Percentiles rank a stretch among this genome's conserved stretches.
phyloP scores from a whole-genome alignment of 139 green algal species.

The Chlorella sp. region DNA sequence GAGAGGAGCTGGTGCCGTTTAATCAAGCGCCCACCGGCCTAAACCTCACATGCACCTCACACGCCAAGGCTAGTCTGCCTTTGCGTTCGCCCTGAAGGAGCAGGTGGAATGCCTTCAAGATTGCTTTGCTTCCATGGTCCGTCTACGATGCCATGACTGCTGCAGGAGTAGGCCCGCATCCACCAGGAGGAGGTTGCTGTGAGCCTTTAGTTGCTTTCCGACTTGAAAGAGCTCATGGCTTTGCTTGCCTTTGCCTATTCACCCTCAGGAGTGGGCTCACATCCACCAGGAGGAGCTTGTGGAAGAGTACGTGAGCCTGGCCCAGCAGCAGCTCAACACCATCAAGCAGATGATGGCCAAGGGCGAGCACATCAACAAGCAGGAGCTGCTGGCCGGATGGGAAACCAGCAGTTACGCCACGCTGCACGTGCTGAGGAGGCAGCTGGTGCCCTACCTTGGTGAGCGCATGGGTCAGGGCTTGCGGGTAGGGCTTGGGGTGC shows the following conservation, averaged over 20 bases:
- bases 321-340: slow-evolving; percentile 10
- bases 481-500: too few species aligned
- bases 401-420: slow-evolving; percentile 17
- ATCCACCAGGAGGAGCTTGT: slow-evolving; percentile 6
- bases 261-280: slow-evolving; percentile 6
- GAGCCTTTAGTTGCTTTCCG: too few species aligned
- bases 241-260: too few species aligned
- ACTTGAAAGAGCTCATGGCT: too few species aligned
- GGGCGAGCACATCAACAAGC: slow-evolving; percentile 3
- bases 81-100: too few species aligned
- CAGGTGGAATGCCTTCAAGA: too few species aligned
- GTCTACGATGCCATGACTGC: too few species aligned
- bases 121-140: too few species aligned
- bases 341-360: slow-evolving; percentile 14
- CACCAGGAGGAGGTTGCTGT: too few species aligned
- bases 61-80: too few species aligned
- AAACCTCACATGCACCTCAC: too few species aligned
- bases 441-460: slow-evolving; percentile 22
- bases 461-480: not conserved
- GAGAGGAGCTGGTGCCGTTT: not conserved
- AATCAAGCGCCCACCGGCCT: not conserved
- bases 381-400: slow-evolving; percentile 25
- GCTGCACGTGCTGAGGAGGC: slow-evolving; percentile 6
- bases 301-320: slow-evolving; percentile 16
- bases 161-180: too few species aligned